Percentiles rank a stretch among this genome's conserved stretches.
Evolutionary conservation across 192 early-diverging fungal genomes (phyloP).

Genomic region (Backusella liffmaniae): DNA sequence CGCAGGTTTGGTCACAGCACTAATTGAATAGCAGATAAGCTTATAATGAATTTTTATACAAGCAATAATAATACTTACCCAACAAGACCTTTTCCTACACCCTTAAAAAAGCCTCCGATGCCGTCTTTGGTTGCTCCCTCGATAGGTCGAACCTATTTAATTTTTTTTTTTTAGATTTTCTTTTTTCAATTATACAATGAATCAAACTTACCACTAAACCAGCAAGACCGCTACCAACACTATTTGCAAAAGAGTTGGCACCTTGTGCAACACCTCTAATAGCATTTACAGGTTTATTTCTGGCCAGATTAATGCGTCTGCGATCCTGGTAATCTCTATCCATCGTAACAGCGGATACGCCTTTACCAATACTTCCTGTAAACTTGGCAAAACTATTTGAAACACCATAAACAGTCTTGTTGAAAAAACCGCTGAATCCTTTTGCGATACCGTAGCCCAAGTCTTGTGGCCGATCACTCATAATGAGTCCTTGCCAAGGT

Average conservation of each 20-base stretch:
- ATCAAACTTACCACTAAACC: conserved; percentile 74
- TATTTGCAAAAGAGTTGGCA: conserved; percentile 77
- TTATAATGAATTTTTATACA: neutral
- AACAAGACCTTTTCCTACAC: conserved; percentile 90
- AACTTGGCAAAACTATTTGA: conserved; percentile 94
- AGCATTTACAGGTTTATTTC: conserved; percentile 91
- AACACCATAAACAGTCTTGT: conserved; percentile 96
- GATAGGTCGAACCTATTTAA: conserved; percentile 64
- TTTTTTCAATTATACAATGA: neutral
- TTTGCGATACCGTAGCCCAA: conserved; percentile 90
- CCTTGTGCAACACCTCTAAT: conserved; percentile 87
- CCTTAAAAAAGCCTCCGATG: conserved; percentile 92
- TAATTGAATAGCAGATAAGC: conserved; percentile 20
- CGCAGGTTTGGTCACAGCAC: conserved; percentile 90
- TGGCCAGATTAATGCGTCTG: conserved; percentile 70
- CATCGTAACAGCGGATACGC: conserved; percentile 91
- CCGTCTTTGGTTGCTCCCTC: conserved; percentile 89
- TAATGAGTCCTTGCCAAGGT: conserved; percentile 94
- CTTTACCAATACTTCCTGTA: conserved; percentile 96
- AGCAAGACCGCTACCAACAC: conserved; percentile 82
- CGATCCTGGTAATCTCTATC: conserved; percentile 88
- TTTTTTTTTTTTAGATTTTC: neutral
- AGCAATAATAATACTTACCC: conserved; percentile 53
- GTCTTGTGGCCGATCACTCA: conserved; percentile 93
- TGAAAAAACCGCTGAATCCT: conserved; percentile 73